Evolutionary conservation across 2,329 filamentous ascomycete genomes (phyloP).

Genomic region (Penicillium sp.): DNA sequence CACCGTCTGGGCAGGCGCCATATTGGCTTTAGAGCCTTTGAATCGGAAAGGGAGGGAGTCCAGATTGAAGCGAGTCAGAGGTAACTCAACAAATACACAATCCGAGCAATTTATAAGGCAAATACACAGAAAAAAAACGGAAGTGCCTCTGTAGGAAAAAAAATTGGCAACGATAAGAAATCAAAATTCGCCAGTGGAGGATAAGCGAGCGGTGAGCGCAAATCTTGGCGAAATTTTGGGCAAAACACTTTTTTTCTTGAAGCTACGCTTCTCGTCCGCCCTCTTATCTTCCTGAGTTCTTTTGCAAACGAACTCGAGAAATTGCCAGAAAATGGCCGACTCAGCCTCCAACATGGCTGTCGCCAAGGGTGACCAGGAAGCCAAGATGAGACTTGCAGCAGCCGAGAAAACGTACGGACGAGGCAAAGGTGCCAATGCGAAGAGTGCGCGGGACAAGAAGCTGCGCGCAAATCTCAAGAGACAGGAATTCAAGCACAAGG

Average conservation of each 20-base stretch:
- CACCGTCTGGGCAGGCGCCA: slow-evolving; percentile 64
- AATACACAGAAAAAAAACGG: slow-evolving; percentile 1
- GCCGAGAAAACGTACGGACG: slow-evolving; percentile 80
- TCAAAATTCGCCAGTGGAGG: slow-evolving; percentile 36
- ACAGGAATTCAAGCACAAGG: slow-evolving; percentile 78
- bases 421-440: slow-evolving; percentile 70
- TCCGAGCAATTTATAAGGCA: background rate
- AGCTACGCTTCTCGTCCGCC: slow-evolving; percentile 6
- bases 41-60: slow-evolving; percentile 76
- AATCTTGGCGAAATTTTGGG: slow-evolving; percentile 39
- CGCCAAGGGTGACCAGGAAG: slow-evolving; percentile 35
- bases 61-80: slow-evolving; percentile 23
- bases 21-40: slow-evolving; percentile 68
- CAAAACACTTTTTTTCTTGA: slow-evolving; percentile 22
- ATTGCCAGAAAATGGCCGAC: slow-evolving; percentile 27
- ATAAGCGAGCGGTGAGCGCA: slow-evolving; percentile 33
- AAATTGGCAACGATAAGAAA: slow-evolving; percentile 25
- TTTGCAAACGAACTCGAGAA: slow-evolving; percentile 5
- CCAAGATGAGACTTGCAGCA: slow-evolving; percentile 39
- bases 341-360: slow-evolving; percentile 28
- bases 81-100: background rate
- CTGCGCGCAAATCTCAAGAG: slow-evolving; percentile 73
- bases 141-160: slow-evolving; percentile 8
- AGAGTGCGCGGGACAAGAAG: slow-evolving; percentile 82
- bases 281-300: slow-evolving; percentile 5